phyloP scores from a whole-genome alignment of 2,329 filamentous ascomycete species.

The Xylariaceae sp. region DNA sequence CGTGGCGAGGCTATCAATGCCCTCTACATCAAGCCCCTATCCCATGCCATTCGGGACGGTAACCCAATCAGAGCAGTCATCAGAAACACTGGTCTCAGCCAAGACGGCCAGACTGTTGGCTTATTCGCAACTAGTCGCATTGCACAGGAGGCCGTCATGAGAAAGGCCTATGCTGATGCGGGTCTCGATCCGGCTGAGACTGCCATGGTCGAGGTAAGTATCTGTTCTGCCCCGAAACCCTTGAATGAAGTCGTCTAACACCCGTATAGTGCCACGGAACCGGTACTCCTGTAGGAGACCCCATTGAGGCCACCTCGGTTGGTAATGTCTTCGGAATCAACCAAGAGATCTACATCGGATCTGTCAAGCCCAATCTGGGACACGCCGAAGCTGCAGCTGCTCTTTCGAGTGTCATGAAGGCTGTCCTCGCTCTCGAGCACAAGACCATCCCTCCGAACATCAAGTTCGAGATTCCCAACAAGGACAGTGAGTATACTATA shows the following conservation, averaged over 20 bases:
- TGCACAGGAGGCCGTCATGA: conserved; percentile 23
- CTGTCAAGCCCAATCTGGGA: conserved; percentile 33
- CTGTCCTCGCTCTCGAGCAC: conserved; percentile 37
- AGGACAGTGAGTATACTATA: conserved; percentile 20
- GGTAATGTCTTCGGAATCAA: conserved; percentile 23
- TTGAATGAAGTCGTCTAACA: too few relatives aligned
- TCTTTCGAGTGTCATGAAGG: conserved; percentile 40
- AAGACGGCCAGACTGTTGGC: conserved; percentile 38
- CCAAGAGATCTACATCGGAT: conserved; percentile 20
- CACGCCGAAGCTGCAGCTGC: conserved; percentile 43
- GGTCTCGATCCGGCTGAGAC: conserved; percentile 7
- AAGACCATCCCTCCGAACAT: conserved; percentile 37
- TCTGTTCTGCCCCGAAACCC: too few relatives aligned
- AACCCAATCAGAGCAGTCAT: conserved; percentile 41
- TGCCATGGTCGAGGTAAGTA: too few relatives aligned
- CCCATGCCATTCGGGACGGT: conserved; percentile 42
- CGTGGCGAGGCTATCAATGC: conserved; percentile 44
- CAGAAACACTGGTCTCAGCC: conserved; percentile 34
- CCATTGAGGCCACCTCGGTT: conserved; percentile 32
- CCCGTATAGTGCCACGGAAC: conserved; percentile 15
- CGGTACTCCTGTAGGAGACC: conserved; percentile 35
- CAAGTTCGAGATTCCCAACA: conserved; percentile 33
- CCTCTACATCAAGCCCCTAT: conserved; percentile 43
- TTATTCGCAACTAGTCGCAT: conserved; percentile 19
- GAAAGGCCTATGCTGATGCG: conserved; percentile 15